A percentile compares a stretch with the other conserved stretches of the same genome.
phyloP scores from a whole-genome alignment of 2,329 filamentous ascomycete genomes.

The Cladosporium velox region DNA sequence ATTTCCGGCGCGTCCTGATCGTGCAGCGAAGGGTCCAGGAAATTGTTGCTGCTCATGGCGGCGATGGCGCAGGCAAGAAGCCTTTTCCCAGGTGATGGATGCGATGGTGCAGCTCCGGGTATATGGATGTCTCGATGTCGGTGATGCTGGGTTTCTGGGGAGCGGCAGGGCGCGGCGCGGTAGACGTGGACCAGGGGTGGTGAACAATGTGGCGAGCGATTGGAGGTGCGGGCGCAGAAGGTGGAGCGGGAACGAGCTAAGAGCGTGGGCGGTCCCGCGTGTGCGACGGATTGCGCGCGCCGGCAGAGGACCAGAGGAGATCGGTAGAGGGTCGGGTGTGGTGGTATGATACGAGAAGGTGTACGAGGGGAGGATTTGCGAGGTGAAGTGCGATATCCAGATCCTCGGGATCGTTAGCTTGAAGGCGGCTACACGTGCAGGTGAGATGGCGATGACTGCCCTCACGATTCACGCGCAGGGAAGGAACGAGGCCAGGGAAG shows the following conservation, averaged over 20 bases:
- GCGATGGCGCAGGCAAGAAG: conserved; percentile 33
- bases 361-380: background rate
- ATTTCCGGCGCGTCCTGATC: conserved; percentile 11
- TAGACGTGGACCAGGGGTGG: conserved; percentile 1
- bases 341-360: background rate
- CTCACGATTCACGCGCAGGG: background rate
- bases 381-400: background rate
- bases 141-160: background rate
- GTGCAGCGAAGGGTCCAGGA: conserved; percentile 22
- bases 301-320: background rate
- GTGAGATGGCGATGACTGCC: background rate
- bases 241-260: background rate
- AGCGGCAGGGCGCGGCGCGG: background rate
- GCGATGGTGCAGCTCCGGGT: conserved; percentile 11
- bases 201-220: background rate
- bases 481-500: background rate
- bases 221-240: conserved; percentile 6
- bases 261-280: background rate
- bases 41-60: conserved; percentile 18
- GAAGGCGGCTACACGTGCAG: conserved; percentile 6
- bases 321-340: background rate
- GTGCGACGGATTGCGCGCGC: background rate
- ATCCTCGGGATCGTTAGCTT: background rate
- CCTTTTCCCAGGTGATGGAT: background rate
- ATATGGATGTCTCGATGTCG: background rate